Conservation (phyloP, 768 basidiomycete genomes). For the Pleurotus citrinopileatus region DNA sequence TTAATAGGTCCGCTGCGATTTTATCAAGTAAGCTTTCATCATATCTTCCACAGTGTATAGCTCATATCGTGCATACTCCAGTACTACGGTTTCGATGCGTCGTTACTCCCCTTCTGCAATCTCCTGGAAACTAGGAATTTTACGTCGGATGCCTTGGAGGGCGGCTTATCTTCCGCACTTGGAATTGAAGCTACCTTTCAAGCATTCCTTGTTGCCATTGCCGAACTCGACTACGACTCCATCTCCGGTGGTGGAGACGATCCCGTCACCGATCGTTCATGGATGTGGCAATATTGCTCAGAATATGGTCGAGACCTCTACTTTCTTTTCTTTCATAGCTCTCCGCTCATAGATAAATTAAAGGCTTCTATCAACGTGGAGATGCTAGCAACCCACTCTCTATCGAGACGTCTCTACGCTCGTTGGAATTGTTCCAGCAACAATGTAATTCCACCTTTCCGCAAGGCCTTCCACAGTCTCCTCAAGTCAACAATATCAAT, state of each 20-base stretch:
- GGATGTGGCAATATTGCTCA: slow-evolving; percentile 55
- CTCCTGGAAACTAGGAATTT: slow-evolving; percentile 42
- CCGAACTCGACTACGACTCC: slow-evolving; percentile 43
- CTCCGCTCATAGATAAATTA: neutral
- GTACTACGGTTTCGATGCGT: slow-evolving; percentile 46
- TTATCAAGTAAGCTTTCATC: slow-evolving; percentile 35
- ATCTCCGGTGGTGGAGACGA: slow-evolving; percentile 38
- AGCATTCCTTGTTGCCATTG: slow-evolving; percentile 39
- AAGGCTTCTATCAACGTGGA: slow-evolving; percentile 47
- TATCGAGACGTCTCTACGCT: slow-evolving; percentile 45
- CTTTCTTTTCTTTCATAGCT: neutral
- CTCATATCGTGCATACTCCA: slow-evolving; percentile 13
- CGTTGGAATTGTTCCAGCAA: slow-evolving; percentile 42
- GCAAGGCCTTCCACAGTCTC: slow-evolving; percentile 32
- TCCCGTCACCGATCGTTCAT: slow-evolving; percentile 40
- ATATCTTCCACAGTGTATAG: neutral
- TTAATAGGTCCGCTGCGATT: slow-evolving; percentile 48
- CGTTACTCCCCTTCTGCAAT: slow-evolving; percentile 46
- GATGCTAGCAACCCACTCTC: slow-evolving; percentile 42
- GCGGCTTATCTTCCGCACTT: slow-evolving; percentile 31
- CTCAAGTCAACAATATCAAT: slow-evolving; percentile 41
- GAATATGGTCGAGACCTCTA: slow-evolving; percentile 37
- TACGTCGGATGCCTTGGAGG: slow-evolving; percentile 33
- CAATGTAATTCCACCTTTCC: slow-evolving; percentile 41
- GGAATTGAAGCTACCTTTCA: slow-evolving; percentile 34